A percentile compares a stretch with the other conserved stretches of the same genome.
These are phyloP conservation scores for Colletotrichum plurivorum DNA, from an alignment of 2,329 filamentous ascomycete genomes.

Conservation along the genomic window DNA sequence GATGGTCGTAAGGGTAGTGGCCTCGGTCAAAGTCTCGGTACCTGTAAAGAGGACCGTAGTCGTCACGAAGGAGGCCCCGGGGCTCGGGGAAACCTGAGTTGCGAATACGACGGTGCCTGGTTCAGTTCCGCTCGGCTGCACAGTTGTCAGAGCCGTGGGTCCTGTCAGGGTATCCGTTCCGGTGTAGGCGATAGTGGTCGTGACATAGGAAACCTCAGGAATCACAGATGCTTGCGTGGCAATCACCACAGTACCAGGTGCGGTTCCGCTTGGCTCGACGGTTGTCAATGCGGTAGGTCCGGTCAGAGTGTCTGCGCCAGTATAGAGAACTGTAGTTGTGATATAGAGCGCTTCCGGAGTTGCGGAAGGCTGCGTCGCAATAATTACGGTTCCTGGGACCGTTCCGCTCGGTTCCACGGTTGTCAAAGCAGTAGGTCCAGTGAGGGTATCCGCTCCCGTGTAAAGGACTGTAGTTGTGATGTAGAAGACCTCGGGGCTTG, in stretches of 20 bases:
- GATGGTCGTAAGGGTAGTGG: slow-evolving; percentile 19
- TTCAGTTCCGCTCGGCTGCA: neutral
- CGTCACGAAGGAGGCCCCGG: neutral
- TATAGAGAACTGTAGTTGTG: neutral
- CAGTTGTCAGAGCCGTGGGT: neutral
- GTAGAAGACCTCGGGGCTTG: neutral
- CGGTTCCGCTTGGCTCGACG: neutral
- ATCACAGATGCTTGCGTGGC: neutral
- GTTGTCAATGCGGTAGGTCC: neutral
- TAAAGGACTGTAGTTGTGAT: neutral
- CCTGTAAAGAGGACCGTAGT: slow-evolving; percentile 9
- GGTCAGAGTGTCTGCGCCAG: neutral
- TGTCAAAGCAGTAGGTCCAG: neutral
- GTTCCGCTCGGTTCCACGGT: slow-evolving; percentile 10
- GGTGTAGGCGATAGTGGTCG: neutral
- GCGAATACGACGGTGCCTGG: slow-evolving; percentile 8
- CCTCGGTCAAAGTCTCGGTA: neutral
- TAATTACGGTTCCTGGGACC: neutral
- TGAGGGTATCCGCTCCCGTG: slow-evolving; percentile 10
- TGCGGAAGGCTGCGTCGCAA: neutral
- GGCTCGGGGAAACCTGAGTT: neutral
- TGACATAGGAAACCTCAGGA: neutral
- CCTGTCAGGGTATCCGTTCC: neutral
- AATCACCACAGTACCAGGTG: neutral
- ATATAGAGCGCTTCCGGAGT: neutral